phyloP scores from a whole-genome alignment of 2,329 filamentous ascomycete genomes.

The Stachybotrys echinatus region DNA sequence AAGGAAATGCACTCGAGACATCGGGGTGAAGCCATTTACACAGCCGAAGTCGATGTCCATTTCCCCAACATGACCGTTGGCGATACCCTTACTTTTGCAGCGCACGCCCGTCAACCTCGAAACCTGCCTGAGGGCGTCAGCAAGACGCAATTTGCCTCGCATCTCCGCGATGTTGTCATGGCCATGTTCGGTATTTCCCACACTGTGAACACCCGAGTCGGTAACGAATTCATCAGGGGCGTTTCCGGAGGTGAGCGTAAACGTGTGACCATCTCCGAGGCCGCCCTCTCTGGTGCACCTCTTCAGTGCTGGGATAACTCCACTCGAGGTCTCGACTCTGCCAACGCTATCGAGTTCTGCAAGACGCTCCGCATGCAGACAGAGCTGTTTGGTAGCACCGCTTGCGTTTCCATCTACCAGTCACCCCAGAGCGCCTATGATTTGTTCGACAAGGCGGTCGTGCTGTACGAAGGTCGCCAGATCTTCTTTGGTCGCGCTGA shows the following conservation, averaged over 20 bases:
- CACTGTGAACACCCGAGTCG: constrained; percentile 62
- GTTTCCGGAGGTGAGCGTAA: constrained; percentile 49
- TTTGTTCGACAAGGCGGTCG: constrained; percentile 62
- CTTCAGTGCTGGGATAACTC: constrained; percentile 69
- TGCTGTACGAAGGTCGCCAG: constrained; percentile 64
- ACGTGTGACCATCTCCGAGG: constrained; percentile 31
- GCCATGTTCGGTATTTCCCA: constrained; percentile 66
- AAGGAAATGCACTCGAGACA: constrained; percentile 69
- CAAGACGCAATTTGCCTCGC: constrained; percentile 45
- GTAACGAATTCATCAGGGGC: constrained; percentile 62
- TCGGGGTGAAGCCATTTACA: constrained; percentile 78
- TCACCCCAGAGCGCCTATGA: constrained; percentile 36
- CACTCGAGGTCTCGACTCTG: constrained; percentile 58
- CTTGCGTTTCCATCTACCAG: constrained; percentile 60
- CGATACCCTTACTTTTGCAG: constrained; percentile 71
- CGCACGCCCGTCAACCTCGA: constrained; percentile 58
- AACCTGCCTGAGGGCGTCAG: constrained; percentile 50
- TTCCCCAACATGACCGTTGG: constrained; percentile 70
- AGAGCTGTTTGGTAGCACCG: constrained; percentile 51
- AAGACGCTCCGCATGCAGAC: constrained; percentile 55
- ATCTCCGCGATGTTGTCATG: constrained; percentile 65
- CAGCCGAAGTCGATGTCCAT: constrained; percentile 73
- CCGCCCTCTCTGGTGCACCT: constrained; percentile 27
- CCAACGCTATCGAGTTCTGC: constrained; percentile 62
- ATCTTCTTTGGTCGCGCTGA: constrained; percentile 37